Evolutionary conservation across 139 green algal species (phyloP), one percentile per base, ranked within the genome.

Genomic region (Volvox reticuliferus): DNA sequence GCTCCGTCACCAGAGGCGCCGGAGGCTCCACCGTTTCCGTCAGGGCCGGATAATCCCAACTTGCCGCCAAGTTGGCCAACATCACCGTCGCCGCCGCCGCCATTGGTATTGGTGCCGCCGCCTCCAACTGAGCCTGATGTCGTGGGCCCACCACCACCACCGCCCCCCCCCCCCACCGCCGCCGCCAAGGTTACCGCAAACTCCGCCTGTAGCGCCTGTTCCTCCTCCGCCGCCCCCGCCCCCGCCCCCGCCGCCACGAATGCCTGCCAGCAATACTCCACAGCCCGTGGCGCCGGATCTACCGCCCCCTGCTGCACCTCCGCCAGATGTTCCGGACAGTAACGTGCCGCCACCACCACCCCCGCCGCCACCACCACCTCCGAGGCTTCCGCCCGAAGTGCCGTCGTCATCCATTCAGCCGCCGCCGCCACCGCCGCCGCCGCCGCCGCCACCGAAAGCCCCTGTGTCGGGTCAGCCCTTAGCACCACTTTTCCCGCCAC

Each of bases 61-160:
- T 63, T 18, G 18, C 21, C 12, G 37, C 85, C 69, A 20, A 26
- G 35, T 0, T 24, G 26, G 32, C 85, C 85, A 44, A 36, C 85
- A 13, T 44, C 85, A 14, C 85, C 85, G 9, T 82, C 12, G 69
- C 63, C 82, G 63, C 81, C 81, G 62, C 81, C 81, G 24, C 81
- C 81, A 19, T 28, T 75, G 5, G 28, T 35, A 26, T 61, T 36
- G 6, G 21, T 67, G 9, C 78, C 78, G 2, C 37, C 78, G 17
- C 78, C 78, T 13, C 78, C 78, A 1, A 65, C 50, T 35, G 71
- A 79, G 30, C 71, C 71, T 2, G 71, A 79, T 18, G 22, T 79
- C 26, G 20, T 20, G 26, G 22, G 13, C 32, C 28, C 76, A 26
- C 79, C 82, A 3, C 77, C 77, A 62, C 33, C 71, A 20, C 75